Base-by-base conservation (phyloP, 495 filamentous ascomycete species). In the Evernia prunastri region DNA sequence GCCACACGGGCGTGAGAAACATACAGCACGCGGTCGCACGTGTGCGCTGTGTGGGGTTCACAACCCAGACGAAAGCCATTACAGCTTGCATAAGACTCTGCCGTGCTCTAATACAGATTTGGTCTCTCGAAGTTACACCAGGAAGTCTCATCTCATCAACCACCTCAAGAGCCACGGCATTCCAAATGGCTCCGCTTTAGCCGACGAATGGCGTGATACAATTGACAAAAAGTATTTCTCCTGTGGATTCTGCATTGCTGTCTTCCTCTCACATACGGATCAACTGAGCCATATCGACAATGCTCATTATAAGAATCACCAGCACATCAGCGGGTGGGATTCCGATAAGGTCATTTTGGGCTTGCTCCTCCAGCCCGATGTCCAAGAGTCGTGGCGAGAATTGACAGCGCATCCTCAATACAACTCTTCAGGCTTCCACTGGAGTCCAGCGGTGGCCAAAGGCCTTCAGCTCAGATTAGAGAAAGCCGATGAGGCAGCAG, bases 151-250 rank as follows among this genome's bases (percentile, higher is more conserved):
- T 33, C 10, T 63, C 5, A 25, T 20, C 35, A 56, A 20, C 4
- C 60, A 63, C 4, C 10, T 63, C 20, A 3, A 33, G 3, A 39
- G 4, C n/a, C 60, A 63, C 8, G n/a, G 18, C 11, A 1, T 37
- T 33, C 27, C 36, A 2, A 13, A 33, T 1, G 29, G 2, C 1
- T 2, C 1, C 27, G 60, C 60, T 25, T 56, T 63, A 2, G 51
- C 60, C 4, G 18, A 63, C 3, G 25, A 0, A 31, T 63, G 60
- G 60, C 15, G 4, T 0, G 25, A 31, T 15, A 12, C 23, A 0
- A n/a, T 39, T 23, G 40, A 18, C 13, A 63, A 56, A 8, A 54
- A 15, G 7, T 54, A 29, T 13, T 63, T 63, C 51, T 40, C 60
- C 1, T 63, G 60, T 13, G 60, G 60, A 13, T 63, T 63, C 4